A percentile compares a stretch with the other conserved stretches of the same genome.
These are phyloP conservation scores for Aspergillus bertholletiae DNA, from an alignment of 495 filamentous ascomycete genomes.

Conservation along the genomic window DNA sequence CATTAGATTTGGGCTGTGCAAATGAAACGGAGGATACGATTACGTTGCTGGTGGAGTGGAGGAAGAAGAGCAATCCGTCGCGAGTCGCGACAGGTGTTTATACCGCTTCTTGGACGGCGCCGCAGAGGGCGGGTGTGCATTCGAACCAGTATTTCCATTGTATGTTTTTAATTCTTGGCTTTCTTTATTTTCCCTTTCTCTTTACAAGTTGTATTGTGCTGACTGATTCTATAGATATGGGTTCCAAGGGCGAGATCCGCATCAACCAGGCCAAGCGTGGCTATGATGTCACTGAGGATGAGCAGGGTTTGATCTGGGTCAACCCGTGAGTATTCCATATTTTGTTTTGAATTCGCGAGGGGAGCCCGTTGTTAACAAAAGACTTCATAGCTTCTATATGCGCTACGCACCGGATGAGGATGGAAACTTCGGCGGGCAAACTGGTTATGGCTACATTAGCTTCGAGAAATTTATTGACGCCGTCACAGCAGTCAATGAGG, in stretches of 20 bases:
- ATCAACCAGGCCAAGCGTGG: constrained; percentile 92
- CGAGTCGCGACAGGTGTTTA: constrained; percentile 86
- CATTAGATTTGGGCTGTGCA: constrained; percentile 71
- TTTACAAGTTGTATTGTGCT: constrained; percentile 1
- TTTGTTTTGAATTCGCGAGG: too few relatives aligned
- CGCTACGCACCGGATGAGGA: constrained; percentile 92
- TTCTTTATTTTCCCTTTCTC: background rate
- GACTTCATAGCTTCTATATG: constrained; percentile 73
- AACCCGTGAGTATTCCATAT: constrained; percentile 56
- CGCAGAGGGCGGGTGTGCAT: constrained; percentile 86
- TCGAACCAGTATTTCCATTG: constrained; percentile 95
- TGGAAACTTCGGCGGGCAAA: constrained; percentile 88
- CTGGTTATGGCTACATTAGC: constrained; percentile 87
- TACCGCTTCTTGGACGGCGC: constrained; percentile 92
- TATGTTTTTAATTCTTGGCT: too few relatives aligned
- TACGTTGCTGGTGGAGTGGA: constrained; percentile 84
- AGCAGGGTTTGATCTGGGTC: constrained; percentile 69
- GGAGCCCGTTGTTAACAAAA: too few relatives aligned
- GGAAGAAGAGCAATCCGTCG: constrained; percentile 59
- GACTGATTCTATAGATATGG: constrained; percentile 55
- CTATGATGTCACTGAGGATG: constrained; percentile 89
- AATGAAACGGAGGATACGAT: constrained; percentile 89
- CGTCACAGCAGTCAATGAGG: constrained; percentile 72
- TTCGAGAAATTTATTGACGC: constrained; percentile 97
- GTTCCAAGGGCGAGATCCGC: constrained; percentile 74